Conservation (phyloP, 257 asterid species). For the Salvia miltiorrhiza region DNA sequence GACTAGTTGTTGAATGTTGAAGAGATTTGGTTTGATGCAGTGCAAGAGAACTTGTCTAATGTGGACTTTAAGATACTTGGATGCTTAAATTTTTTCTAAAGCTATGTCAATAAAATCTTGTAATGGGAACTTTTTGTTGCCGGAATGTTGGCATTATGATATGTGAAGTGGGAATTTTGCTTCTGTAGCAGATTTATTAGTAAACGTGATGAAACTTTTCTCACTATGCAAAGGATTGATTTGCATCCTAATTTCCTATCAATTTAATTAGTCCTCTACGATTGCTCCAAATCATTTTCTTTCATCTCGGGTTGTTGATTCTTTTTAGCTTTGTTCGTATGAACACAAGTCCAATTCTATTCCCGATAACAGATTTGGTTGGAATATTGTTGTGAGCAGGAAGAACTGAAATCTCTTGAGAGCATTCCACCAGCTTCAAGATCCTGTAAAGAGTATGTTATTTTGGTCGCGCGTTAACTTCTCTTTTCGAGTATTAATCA, state of each 20-base stretch:
- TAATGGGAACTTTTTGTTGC: no score
- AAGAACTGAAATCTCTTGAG: conserved; percentile 67
- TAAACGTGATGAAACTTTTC: no score
- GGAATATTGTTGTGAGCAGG: conserved; percentile 45
- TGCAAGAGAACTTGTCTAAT: background rate
- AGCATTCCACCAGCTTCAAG: conserved; percentile 63
- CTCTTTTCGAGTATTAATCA: background rate
- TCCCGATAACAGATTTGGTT: background rate
- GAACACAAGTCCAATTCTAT: background rate
- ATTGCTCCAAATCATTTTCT: background rate
- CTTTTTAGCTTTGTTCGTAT: background rate
- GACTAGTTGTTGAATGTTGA: background rate
- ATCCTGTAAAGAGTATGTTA: conserved; percentile 78
- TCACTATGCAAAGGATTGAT: background rate
- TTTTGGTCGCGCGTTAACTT: background rate
- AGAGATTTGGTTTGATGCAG: background rate
- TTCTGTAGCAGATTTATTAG: no score
- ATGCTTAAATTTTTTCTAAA: background rate
- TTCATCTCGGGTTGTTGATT: background rate
- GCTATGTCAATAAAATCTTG: background rate
- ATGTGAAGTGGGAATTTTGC: no score
- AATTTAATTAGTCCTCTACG: background rate
- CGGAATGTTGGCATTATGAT: no score
- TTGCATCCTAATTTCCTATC: background rate
- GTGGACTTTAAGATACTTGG: background rate